phyloP scores from a whole-genome alignment of 257 asterid genomes.

The Jacaranda mimosifolia region DNA sequence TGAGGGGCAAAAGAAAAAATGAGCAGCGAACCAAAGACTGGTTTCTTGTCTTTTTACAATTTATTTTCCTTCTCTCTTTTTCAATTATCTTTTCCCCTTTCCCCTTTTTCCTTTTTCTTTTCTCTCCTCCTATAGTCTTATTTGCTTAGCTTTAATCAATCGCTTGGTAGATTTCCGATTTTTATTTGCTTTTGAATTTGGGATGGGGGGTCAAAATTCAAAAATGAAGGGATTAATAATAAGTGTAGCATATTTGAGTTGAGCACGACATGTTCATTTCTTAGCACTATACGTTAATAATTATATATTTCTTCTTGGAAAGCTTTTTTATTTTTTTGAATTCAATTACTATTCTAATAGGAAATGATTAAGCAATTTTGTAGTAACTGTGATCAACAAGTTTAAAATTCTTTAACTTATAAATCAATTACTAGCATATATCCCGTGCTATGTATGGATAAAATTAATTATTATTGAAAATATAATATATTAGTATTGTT shows the following conservation, averaged over 20 bases:
- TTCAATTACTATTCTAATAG: not conserved
- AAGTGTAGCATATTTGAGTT: not conserved
- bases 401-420: no score
- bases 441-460: no score
- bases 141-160: not conserved
- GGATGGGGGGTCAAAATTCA: slow-evolving; percentile 2
- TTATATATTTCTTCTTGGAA: not conserved
- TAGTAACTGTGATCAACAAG: no score
- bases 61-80: slow-evolving; percentile 25
- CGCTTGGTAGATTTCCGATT: slow-evolving; percentile 25
- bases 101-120: not conserved
- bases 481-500: no score
- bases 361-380: not conserved
- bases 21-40: slow-evolving; percentile 41
- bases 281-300: not conserved
- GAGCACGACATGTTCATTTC: slow-evolving; percentile 3
- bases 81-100: slow-evolving; percentile 22
- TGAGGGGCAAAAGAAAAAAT: slow-evolving; percentile 39
- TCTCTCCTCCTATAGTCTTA: slow-evolving; percentile 22
- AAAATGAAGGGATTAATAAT: not conserved
- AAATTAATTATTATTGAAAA: no score
- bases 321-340: not conserved
- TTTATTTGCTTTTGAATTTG: slow-evolving; percentile 14
- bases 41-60: slow-evolving; percentile 35
- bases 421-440: no score